Evolutionary conservation across 805 yeast species (phyloP).

Genomic region (Lipomyces sp.): DNA sequence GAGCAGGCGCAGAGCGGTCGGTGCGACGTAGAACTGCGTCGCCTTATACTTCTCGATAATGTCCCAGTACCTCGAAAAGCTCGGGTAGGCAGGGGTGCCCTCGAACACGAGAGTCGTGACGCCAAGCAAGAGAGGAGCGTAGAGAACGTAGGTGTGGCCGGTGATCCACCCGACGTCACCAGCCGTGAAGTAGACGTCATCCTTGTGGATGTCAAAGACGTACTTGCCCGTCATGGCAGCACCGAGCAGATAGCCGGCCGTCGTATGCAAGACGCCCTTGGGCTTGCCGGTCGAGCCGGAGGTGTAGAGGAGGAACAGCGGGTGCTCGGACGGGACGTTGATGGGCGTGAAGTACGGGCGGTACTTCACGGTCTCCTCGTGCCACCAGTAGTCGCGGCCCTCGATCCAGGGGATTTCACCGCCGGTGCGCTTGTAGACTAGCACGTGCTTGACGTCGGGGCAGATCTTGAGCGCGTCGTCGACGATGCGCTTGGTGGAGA

Average conservation of each 20-base stretch:
- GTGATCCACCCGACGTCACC: constrained; percentile 99
- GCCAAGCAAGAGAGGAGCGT: constrained; percentile 88
- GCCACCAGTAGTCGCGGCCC: constrained; percentile 95
- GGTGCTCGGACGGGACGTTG: constrained; percentile 89
- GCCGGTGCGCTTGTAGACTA: constrained; percentile 88
- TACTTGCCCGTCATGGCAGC: constrained; percentile 89
- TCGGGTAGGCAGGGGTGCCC: constrained; percentile 97
- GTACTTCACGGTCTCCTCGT: constrained; percentile 76
- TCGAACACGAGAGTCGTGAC: constrained; percentile 91
- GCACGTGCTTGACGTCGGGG: constrained; percentile 69
- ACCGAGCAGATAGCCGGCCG: constrained; percentile 92
- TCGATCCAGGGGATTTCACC: constrained; percentile 64
- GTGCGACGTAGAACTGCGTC: constrained; percentile 96
- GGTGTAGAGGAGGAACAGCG: constrained; percentile 90
- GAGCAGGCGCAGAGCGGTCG: constrained; percentile 92
- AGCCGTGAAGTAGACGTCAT: constrained; percentile 89
- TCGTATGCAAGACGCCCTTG: constrained; percentile 93
- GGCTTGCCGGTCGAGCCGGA: constrained; percentile 99
- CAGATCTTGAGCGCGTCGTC: constrained; percentile 84
- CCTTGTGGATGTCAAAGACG: constrained; percentile 87
- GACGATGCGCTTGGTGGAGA: constrained; percentile 88
- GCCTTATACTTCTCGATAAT: constrained; percentile 88
- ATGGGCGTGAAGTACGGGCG: constrained; percentile 84
- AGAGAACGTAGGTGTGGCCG: constrained; percentile 93
- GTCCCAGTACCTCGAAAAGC: constrained; percentile 94